Evolutionary conservation across 2,329 filamentous ascomycete genomes (phyloP).

Genomic region (Paracamarosporium sp.): DNA sequence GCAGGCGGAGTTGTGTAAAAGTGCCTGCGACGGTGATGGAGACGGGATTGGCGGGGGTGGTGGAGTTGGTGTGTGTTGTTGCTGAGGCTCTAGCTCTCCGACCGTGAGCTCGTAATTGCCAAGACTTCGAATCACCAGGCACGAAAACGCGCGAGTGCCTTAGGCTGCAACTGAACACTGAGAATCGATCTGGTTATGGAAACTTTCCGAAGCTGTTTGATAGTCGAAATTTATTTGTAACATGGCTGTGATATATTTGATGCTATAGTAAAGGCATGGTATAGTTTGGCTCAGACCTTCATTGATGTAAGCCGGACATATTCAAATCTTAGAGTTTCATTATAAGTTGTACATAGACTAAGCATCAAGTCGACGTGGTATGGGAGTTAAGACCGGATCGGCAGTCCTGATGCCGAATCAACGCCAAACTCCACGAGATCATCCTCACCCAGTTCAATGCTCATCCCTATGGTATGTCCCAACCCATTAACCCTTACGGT

Average conservation of each 20-base stretch:
- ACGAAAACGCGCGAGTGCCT: conserved; percentile 6
- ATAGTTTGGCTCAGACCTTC: not conserved
- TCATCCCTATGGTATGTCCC: conserved; percentile 17
- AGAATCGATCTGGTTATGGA: too few relatives aligned
- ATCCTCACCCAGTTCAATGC: conserved; percentile 14
- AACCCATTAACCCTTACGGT: not conserved
- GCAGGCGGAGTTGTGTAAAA: conserved; percentile 9
- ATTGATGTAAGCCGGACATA: not conserved
- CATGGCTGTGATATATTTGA: not conserved
- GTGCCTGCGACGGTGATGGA: conserved; percentile 3
- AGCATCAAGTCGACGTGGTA: not conserved
- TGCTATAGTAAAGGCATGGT: not conserved
- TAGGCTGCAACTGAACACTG: not conserved
- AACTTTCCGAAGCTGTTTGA: too few relatives aligned
- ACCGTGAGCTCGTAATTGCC: conserved; percentile 37
- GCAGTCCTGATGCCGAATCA: conserved; percentile 7
- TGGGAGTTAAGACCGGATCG: conserved; percentile 7
- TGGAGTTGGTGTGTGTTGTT: conserved; percentile 23
- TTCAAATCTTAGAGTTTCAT: not conserved
- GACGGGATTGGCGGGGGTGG: conserved; percentile 16
- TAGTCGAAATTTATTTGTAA: not conserved
- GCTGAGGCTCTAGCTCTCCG: conserved; percentile 41
- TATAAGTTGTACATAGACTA: not conserved
- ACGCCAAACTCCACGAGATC: not conserved
- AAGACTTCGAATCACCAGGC: conserved; percentile 11